Conservation (phyloP, 441 rosid genomes). For the Omphalea diandra region DNA sequence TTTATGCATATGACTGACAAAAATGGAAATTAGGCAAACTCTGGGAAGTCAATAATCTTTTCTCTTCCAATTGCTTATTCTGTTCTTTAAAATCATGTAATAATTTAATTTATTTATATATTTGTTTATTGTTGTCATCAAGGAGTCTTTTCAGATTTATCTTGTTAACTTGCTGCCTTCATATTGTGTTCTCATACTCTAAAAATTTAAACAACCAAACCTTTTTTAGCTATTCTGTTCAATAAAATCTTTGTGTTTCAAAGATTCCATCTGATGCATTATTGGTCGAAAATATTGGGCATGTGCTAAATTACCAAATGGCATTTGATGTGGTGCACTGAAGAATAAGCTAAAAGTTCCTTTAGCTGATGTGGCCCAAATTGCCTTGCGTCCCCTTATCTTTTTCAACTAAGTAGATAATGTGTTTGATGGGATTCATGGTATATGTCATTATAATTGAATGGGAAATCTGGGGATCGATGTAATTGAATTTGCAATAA, state of each 20-base stretch:
- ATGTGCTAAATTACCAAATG: not conserved
- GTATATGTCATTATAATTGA: no score
- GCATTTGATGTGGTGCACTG: not conserved
- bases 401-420: no score
- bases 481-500: no score
- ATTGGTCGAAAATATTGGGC: no score
- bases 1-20: not conserved
- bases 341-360: no score
- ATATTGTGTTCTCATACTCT: not conserved
- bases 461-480: no score
- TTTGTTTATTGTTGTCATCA: not conserved
- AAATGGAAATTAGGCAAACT: not conserved
- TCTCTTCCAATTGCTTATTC: not conserved
- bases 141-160: not conserved
- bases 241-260: not conserved
- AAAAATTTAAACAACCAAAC: not conserved
- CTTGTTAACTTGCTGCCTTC: not conserved
- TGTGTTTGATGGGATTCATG: no score
- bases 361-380: no score
- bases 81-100: not conserved
- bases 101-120: no score
- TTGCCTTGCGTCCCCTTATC: no score
- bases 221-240: not conserved
- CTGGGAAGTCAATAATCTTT: not conserved
- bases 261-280: not conserved